Conservation (phyloP, 1,139 yeast genomes). For the Geotrichum macrosporum region DNA sequence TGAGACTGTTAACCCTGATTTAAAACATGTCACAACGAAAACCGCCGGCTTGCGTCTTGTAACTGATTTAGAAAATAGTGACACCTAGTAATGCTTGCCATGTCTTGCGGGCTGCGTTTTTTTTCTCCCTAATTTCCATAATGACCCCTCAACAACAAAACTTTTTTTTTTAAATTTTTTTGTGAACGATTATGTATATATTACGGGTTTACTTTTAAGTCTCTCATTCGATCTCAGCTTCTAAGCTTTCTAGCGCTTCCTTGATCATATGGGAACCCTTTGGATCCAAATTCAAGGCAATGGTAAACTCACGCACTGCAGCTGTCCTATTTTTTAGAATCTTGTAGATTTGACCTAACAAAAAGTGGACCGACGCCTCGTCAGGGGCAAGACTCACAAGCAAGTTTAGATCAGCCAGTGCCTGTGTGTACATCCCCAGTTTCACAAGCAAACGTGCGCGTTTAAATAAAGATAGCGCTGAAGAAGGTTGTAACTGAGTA, state of each 20-base stretch:
- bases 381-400: constrained; percentile 80
- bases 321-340: constrained; percentile 66
- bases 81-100: neutral
- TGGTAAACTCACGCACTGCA: constrained; percentile 83
- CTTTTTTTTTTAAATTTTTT: constrained; percentile 7
- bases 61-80: constrained; percentile 28
- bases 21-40: constrained; percentile 30
- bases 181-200: too few species aligned
- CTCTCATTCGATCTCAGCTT: neutral
- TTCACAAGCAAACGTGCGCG: constrained; percentile 78
- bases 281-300: constrained; percentile 88
- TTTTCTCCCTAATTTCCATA: too few species aligned
- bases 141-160: too few species aligned
- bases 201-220: neutral
- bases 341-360: constrained; percentile 82
- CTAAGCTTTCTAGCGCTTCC: constrained; percentile 63
- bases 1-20: constrained; percentile 18
- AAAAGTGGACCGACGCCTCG: constrained; percentile 88
- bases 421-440: constrained; percentile 65
- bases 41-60: constrained; percentile 31
- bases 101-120: constrained; percentile 12
- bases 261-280: constrained; percentile 84
- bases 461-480: constrained; percentile 83
- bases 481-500: constrained; percentile 64
- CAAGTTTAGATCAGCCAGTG: constrained; percentile 68